These are phyloP conservation scores for Poa pratensis DNA, from an alignment of 176 grass and related monocot genomes.

Conservation along the genomic window DNA sequence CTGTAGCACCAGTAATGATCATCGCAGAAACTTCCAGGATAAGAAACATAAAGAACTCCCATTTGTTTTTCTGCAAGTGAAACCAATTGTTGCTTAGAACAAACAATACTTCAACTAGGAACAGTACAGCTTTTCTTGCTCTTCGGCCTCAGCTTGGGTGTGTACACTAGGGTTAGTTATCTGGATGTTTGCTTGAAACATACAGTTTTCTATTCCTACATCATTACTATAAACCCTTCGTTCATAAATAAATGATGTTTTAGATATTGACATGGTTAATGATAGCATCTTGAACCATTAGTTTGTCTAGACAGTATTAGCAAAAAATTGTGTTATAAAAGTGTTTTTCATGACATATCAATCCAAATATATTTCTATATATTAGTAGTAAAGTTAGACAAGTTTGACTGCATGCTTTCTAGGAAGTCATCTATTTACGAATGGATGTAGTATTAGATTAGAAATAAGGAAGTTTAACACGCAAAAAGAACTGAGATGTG, in stretches of 20 bases:
- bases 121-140: slow-evolving; percentile 27
- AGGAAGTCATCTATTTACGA: not conserved
- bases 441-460: slow-evolving; percentile 1
- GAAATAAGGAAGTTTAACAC: slow-evolving; percentile 22
- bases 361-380: not conserved
- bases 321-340: not conserved
- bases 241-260: not conserved
- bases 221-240: not conserved
- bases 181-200: slow-evolving; percentile 14
- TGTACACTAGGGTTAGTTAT: slow-evolving; percentile 13
- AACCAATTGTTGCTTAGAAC: slow-evolving; percentile 41
- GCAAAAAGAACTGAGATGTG: not conserved
- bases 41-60: slow-evolving; percentile 98
- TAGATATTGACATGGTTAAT: not conserved
- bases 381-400: slow-evolving; percentile 2
- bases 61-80: slow-evolving; percentile 88
- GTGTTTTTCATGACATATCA: slow-evolving; percentile 12
- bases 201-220: slow-evolving; percentile 15
- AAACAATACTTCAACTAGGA: slow-evolving; percentile 20
- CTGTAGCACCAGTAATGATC: slow-evolving; percentile 85
- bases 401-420: not conserved
- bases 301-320: not conserved
- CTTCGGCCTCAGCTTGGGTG: slow-evolving; percentile 15
- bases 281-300: slow-evolving; percentile 17
- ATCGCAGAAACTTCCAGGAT: slow-evolving; percentile 94